Conservation (phyloP, 2,329 filamentous ascomycete species). For the Waltergamsia citrina region DNA sequence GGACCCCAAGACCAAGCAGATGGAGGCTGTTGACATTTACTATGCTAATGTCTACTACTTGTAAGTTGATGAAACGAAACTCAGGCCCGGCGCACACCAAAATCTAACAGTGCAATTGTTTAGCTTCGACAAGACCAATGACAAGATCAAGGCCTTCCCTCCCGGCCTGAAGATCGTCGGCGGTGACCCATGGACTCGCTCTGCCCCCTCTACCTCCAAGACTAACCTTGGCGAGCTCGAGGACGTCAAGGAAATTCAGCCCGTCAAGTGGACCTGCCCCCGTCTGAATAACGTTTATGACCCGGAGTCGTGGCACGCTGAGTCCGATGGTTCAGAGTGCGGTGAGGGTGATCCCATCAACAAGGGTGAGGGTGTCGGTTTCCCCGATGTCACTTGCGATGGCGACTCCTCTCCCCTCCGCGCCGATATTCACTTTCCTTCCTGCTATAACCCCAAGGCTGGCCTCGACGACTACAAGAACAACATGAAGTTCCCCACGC, state of each 20-base stretch:
- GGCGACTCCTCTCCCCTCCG: conserved; percentile 51
- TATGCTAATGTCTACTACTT: conserved; percentile 75
- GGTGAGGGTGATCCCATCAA: conserved; percentile 47
- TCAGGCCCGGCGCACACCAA: too few species aligned
- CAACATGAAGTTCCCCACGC: conserved; percentile 57
- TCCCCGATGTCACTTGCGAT: conserved; percentile 63
- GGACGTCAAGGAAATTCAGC: conserved; percentile 42
- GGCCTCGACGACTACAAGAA: conserved; percentile 50
- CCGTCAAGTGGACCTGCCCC: conserved; percentile 52
- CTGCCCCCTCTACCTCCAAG: conserved; percentile 44
- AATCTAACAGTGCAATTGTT: conserved; percentile 3
- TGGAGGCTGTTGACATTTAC: conserved; percentile 58
- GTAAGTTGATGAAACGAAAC: conserved; percentile 23
- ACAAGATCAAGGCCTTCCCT: conserved; percentile 62
- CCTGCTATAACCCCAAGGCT: conserved; percentile 59
- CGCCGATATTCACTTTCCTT: conserved; percentile 62
- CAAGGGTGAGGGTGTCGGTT: conserved; percentile 49
- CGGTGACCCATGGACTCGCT: conserved; percentile 50
- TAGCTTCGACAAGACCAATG: conserved; percentile 52
- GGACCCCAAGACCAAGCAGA: conserved; percentile 50
- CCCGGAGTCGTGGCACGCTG: conserved; percentile 40
- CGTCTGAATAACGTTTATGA: conserved; percentile 34
- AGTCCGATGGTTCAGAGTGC: conserved; percentile 43
- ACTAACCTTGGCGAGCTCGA: conserved; percentile 40
- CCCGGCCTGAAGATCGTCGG: conserved; percentile 61